Evolutionary conservation across 192 early-diverging fungal species (phyloP).

Genomic region (Thoreauomyces humboldtii): DNA sequence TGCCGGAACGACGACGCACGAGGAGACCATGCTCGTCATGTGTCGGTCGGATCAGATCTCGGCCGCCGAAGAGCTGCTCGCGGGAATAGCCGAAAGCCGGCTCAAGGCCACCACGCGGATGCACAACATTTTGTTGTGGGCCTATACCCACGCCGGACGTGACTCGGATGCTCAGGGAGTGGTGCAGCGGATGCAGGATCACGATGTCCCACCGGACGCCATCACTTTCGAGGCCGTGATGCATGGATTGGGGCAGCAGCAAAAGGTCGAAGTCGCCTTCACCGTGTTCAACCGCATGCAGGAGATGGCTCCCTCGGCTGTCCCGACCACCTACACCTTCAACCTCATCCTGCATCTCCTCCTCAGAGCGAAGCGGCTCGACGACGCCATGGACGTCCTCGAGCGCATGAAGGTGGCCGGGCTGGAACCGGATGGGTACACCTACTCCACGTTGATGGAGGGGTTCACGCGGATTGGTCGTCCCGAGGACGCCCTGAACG

Average conservation of each 20-base stretch:
- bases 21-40: neutral
- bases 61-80: neutral
- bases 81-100: neutral
- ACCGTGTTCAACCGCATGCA: neutral
- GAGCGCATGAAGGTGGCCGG: neutral
- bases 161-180: neutral
- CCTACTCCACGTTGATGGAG: slow-evolving; percentile 4
- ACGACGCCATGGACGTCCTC: neutral
- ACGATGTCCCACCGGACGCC: neutral
- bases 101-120: neutral
- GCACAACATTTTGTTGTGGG: slow-evolving; percentile 11
- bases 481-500: neutral
- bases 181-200: neutral
- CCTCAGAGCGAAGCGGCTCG: neutral
- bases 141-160: neutral
- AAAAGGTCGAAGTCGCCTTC: slow-evolving; percentile 8
- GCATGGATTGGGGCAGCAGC: neutral
- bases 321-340: slow-evolving; percentile 11
- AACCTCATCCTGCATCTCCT: slow-evolving; percentile 11
- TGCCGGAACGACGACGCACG: neutral
- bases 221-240: slow-evolving; percentile 14
- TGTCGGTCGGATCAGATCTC: neutral
- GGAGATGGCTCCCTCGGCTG: neutral
- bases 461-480: neutral
- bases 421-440: slow-evolving; percentile 1